A percentile compares a stretch with the other conserved stretches of the same genome.
These are phyloP conservation scores for Chlorella sp. DNA, from an alignment of 139 green algal species.

Conservation along the genomic window DNA sequence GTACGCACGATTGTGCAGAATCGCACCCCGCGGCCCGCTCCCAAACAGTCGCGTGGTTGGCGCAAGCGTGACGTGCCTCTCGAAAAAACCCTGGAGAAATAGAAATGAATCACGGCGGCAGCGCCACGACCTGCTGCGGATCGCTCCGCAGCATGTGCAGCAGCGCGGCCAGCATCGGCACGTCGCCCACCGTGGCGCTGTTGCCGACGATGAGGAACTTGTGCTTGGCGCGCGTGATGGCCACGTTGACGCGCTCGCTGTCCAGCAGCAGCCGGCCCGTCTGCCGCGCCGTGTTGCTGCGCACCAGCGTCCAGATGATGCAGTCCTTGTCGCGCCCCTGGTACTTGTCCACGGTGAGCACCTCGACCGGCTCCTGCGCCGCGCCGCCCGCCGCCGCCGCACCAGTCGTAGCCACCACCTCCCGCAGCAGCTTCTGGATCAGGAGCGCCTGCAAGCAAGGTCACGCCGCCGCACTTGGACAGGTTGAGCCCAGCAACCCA, in stretches of 20 bases:
- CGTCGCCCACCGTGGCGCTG: conserved; percentile 31
- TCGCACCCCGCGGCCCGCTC: too few species aligned
- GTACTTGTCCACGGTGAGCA: conserved; percentile 82
- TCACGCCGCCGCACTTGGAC: not conserved
- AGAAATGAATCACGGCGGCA: conserved; percentile 21
- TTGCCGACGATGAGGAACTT: conserved; percentile 80
- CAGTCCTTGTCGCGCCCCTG: conserved; percentile 77
- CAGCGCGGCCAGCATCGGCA: conserved; percentile 22
- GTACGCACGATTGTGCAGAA: too few species aligned
- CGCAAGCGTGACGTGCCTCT: too few species aligned
- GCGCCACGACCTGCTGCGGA: conserved; percentile 42
- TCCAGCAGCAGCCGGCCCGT: conserved; percentile 65
- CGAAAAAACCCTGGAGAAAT: too few species aligned
- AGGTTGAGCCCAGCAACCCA: not conserved
- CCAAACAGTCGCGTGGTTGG: too few species aligned
- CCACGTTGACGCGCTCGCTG: conserved; percentile 89
- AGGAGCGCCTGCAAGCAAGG: not conserved
- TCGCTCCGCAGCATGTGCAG: not conserved
- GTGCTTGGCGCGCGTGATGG: conserved; percentile 75
- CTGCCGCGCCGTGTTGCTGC: conserved; percentile 43
- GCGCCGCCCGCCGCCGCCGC: not conserved
- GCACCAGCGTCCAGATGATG: conserved; percentile 72
- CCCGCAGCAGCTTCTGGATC: not conserved
- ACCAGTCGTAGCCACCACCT: not conserved
- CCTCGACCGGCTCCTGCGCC: conserved; percentile 47